Evolutionary conservation across 2,329 filamentous ascomycete genomes (phyloP).

Genomic region (Stemphylium vesicarium): DNA sequence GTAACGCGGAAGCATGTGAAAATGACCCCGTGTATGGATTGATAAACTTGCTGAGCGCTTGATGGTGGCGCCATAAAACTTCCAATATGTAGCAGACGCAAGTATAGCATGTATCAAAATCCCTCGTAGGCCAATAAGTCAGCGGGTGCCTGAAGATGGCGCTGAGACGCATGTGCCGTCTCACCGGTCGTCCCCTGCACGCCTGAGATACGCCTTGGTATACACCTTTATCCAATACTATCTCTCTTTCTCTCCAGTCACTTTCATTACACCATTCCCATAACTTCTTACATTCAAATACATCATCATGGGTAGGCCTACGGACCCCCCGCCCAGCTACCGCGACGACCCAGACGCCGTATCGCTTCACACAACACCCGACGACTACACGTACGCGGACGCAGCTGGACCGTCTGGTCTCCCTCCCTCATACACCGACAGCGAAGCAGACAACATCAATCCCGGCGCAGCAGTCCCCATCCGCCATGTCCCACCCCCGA

Average conservation of each 20-base stretch:
- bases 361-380: slow-evolving; percentile 49
- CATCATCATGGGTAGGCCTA: slow-evolving; percentile 40
- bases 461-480: slow-evolving; percentile 21
- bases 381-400: slow-evolving; percentile 48
- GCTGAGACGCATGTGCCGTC: slow-evolving; percentile 30
- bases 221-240: slow-evolving; percentile 3
- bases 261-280: not conserved
- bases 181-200: slow-evolving; percentile 22
- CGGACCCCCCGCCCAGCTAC: slow-evolving; percentile 29
- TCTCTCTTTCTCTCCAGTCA: not conserved
- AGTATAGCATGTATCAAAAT: slow-evolving; percentile 1
- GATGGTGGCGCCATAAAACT: not conserved
- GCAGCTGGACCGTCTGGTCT: slow-evolving; percentile 40
- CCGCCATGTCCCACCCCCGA: slow-evolving; percentile 37
- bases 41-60: not conserved
- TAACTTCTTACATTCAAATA: not conserved
- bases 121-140: slow-evolving; percentile 16
- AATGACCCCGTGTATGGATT: not conserved
- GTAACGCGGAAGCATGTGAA: not conserved
- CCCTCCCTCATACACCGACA: slow-evolving; percentile 48
- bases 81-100: not conserved
- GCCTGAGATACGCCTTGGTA: slow-evolving; percentile 15
- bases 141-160: slow-evolving; percentile 33
- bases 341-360: slow-evolving; percentile 49
- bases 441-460: slow-evolving; percentile 27